These are phyloP conservation scores for Lathyrus aphaca DNA, from an alignment of 306 rosid genomes.

Conservation along the genomic window DNA sequence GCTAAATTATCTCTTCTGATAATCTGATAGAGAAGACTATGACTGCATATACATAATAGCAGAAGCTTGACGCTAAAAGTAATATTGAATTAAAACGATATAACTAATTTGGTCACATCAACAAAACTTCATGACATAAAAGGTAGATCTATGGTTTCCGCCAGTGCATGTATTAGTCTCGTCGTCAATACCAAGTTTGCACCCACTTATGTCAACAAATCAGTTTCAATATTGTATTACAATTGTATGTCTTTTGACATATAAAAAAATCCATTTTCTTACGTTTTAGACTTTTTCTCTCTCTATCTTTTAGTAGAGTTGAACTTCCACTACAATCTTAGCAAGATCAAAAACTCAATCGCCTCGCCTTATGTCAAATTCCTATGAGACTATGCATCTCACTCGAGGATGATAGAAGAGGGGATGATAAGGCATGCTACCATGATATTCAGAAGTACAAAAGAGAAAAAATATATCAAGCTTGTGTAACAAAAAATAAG, in stretches of 20 bases:
- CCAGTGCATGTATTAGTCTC: not conserved
- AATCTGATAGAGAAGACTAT: not conserved
- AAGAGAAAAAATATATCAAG: not conserved
- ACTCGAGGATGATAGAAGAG: too few relatives aligned
- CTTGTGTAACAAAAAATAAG: not conserved
- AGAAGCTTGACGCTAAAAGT: not conserved
- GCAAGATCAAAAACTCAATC: conserved; percentile 3
- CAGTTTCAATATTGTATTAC: not conserved
- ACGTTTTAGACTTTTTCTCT: too few relatives aligned
- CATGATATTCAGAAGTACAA: not conserved
- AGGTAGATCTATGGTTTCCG: not conserved
- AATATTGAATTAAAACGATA: conserved; percentile 2
- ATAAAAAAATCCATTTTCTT: not conserved
- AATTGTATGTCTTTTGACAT: not conserved
- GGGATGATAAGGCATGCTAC: not conserved
- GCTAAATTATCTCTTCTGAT: not conserved
- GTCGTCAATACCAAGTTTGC: not conserved
- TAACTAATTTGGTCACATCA: not conserved
- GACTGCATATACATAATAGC: not conserved
- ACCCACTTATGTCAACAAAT: not conserved
- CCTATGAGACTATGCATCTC: not conserved
- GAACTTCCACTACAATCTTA: not conserved
- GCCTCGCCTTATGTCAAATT: not conserved
- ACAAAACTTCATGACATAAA: not conserved
- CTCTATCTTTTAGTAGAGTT: too few relatives aligned